Base-by-base conservation (phyloP, 2,329 filamentous ascomycete genomes). In the Aspergillus niger region DNA sequence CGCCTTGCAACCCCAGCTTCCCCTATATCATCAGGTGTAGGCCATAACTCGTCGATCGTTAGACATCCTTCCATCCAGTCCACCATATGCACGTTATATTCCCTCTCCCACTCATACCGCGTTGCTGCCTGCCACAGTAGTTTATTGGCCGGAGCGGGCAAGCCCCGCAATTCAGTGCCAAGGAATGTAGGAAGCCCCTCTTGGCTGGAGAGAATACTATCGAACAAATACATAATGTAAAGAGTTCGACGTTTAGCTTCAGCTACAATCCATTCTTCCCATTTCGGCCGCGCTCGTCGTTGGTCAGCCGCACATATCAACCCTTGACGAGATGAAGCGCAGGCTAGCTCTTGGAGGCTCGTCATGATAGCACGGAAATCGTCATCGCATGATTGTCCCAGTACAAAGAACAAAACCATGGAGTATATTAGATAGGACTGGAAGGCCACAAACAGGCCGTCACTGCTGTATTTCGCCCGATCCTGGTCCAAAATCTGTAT, bases 191-290 rank as follows among this genome's bases (percentile, higher is more conserved):
- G 78, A 1, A 82, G 64, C 0, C 76, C 76, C 15, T 84, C 77
- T n/a, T 79, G 74, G 0, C 76, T 67, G 0, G 77, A 77, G 1
- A 85, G 74, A 0, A 83, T 68, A 55, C 79, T 83, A 61, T 85
- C 83, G 44, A 85, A 80, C 8, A 85, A 71, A 56, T 84, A 85
- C 78, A 84, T 82, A 1, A 77, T 76, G 59, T 77, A 85, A 0
- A 86, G 57, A 0, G 81, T 81, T 13, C 84, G 75, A 5, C 83
- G 75, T 59, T 83, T 85, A 0, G 83, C 77, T 59, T 84, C 82
- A 0, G 81, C 77, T 0, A 82, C 69, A 3, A 84, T 79, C 84
- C 83, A 86, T 2, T 75, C 70, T 56, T 83, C 81, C 83, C 83
- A 85, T 10, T 63, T 68, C 0, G 83, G 83, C 2, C 78, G 75